Percentiles rank a stretch among this genome's conserved stretches.
Evolutionary conservation across 768 basidiomycete species (phyloP).

Genomic region (Macrolepiota dolichaula): DNA sequence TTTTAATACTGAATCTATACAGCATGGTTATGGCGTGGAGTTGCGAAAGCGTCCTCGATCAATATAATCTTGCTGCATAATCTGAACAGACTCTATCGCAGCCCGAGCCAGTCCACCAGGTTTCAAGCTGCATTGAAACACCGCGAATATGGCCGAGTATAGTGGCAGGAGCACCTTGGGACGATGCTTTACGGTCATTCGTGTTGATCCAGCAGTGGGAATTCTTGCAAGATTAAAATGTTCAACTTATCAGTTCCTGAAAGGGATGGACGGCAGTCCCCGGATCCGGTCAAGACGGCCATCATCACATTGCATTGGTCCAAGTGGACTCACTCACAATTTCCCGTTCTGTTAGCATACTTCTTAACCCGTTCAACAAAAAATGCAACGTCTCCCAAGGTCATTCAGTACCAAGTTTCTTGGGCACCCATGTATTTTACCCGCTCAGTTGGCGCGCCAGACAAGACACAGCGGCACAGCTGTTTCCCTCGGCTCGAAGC

Average conservation of each 20-base stretch:
- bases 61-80: background rate
- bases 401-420: background rate
- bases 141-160: background rate
- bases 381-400: background rate
- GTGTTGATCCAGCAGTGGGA: background rate
- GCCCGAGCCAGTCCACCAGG: background rate
- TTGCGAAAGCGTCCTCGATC: background rate
- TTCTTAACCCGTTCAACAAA: background rate
- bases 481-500: slow-evolving; percentile 14
- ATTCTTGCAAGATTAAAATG: background rate
- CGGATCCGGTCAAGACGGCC: background rate
- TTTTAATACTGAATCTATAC: background rate
- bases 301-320: too few species aligned
- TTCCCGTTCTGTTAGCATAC: background rate
- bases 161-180: too few species aligned
- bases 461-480: background rate
- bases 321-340: background rate
- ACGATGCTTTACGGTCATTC: background rate
- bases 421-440: background rate
- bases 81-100: background rate
- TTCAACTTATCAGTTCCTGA: background rate
- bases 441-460: background rate
- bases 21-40: background rate
- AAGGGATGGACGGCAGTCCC: background rate
- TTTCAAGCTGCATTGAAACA: background rate